phyloP scores from a whole-genome alignment of 441 rosid species.

The Pelargonium myrrhifolium region DNA sequence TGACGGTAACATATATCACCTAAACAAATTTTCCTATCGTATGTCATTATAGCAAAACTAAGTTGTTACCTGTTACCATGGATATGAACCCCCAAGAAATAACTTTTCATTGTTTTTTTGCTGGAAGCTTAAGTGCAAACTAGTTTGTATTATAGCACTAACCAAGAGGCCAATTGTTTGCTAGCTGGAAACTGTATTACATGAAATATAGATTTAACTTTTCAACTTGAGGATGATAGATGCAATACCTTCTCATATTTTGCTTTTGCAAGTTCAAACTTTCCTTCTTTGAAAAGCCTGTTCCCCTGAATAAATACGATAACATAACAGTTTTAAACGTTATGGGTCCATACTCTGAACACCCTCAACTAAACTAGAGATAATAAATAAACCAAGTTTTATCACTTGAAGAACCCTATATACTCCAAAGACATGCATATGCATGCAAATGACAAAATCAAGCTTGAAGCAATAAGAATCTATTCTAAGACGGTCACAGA shows the following conservation, averaged over 20 bases:
- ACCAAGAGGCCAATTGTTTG: neutral
- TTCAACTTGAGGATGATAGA: neutral
- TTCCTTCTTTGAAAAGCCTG: conserved; percentile 88
- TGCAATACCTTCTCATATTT: conserved; percentile 85
- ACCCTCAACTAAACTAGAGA: neutral
- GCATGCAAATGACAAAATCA: neutral
- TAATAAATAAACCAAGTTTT: conserved; percentile 5
- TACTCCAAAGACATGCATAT: neutral
- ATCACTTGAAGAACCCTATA: neutral
- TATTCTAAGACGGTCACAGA: neutral
- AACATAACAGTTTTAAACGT: conserved; percentile 16
- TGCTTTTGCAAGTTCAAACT: conserved; percentile 85
- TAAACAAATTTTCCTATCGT: too few relatives aligned
- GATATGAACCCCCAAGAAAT: too few relatives aligned
- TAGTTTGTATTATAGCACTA: neutral
- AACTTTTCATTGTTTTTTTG: too few relatives aligned
- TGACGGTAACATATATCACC: too few relatives aligned
- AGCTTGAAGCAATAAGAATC: neutral
- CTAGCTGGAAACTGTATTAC: neutral
- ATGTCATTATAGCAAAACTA: too few relatives aligned
- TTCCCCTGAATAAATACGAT: conserved; percentile 64
- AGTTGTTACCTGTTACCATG: too few relatives aligned
- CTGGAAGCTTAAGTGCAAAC: too few relatives aligned
- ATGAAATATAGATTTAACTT: neutral
- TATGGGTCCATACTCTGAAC: neutral